Evolutionary conservation across 202 grass and related monocot species (phyloP).

Genomic region (Sporobolus alterniflorus): DNA sequence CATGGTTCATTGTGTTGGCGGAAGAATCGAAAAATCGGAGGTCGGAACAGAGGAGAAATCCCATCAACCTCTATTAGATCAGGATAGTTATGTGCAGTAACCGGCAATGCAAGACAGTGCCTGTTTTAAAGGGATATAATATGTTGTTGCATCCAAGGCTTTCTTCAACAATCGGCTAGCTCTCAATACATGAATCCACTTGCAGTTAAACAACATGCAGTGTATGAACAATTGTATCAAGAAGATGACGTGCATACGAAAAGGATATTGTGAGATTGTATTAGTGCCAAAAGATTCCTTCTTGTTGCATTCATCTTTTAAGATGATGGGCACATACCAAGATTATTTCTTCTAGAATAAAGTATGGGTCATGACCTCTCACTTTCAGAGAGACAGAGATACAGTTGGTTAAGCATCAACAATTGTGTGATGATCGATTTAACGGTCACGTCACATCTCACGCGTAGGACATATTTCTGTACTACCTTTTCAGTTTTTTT

Average conservation of each 20-base stretch:
- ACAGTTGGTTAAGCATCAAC: slow-evolving; percentile 46
- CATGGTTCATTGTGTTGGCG: background rate
- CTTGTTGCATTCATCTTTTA: slow-evolving; percentile 8
- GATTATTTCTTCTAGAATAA: slow-evolving; percentile 30
- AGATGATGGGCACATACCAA: slow-evolving; percentile 20
- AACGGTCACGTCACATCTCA: slow-evolving; percentile 4
- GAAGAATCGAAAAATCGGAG: background rate
- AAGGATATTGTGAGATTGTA: background rate
- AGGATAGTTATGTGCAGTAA: background rate
- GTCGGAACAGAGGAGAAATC: background rate
- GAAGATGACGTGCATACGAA: slow-evolving; percentile 24
- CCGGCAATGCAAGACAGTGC: background rate
- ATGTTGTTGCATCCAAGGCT: background rate
- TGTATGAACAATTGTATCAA: background rate
- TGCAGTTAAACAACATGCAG: background rate
- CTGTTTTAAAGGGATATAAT: background rate
- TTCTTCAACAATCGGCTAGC: background rate
- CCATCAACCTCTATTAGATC: slow-evolving; percentile 17
- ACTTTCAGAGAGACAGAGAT: slow-evolving; percentile 14
- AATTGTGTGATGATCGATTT: slow-evolving; percentile 24
- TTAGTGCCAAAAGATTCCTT: slow-evolving; percentile 26
- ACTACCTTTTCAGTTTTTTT: background rate
- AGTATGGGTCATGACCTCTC: background rate
- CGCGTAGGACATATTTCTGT: background rate
- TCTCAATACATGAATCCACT: slow-evolving; percentile 19